These are phyloP conservation scores for Apostasia shenzhenica DNA, from an alignment of 106 monocot species.

Conservation along the genomic window DNA sequence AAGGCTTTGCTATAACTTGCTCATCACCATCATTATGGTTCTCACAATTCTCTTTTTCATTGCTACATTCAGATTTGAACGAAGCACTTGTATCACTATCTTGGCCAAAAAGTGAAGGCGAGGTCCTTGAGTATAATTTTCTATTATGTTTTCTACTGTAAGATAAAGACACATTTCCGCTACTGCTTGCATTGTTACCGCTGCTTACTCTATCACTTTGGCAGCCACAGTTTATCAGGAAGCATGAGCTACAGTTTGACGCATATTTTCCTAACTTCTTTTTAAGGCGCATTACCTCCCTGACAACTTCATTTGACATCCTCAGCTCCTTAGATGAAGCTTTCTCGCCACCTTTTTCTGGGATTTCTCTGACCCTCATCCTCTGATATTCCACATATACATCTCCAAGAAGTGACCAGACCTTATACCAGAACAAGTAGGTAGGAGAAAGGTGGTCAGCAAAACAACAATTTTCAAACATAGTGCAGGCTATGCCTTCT, in stretches of 20 bases:
- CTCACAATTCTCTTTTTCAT: constrained; percentile 15
- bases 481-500: constrained; percentile 10
- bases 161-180: constrained; percentile 16
- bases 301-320: constrained; percentile 92
- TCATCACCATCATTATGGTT: constrained; percentile 4
- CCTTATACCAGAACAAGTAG: constrained; percentile 83
- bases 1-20: neutral
- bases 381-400: constrained; percentile 70
- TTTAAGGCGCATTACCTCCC: constrained; percentile 85
- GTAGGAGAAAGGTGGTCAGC: constrained; percentile 26
- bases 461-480: constrained; percentile 16
- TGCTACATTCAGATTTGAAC: constrained; percentile 1
- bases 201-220: constrained; percentile 83
- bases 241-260: constrained; percentile 77
- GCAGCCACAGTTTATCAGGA: constrained; percentile 89
- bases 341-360: constrained; percentile 21
- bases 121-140: constrained; percentile 36
- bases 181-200: constrained; percentile 95
- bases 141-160: constrained; percentile 48
- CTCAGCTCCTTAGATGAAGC: constrained; percentile 34
- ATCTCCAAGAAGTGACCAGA: constrained; percentile 93
- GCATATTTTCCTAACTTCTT: constrained; percentile 73
- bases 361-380: constrained; percentile 27
- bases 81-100: constrained; percentile 8
- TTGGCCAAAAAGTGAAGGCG: constrained; percentile 1